Percentiles rank a stretch among this genome's conserved stretches.
These are phyloP conservation scores for Beta macrorhiza DNA, from an alignment of 179 eudicot species.

Conservation along the genomic window DNA sequence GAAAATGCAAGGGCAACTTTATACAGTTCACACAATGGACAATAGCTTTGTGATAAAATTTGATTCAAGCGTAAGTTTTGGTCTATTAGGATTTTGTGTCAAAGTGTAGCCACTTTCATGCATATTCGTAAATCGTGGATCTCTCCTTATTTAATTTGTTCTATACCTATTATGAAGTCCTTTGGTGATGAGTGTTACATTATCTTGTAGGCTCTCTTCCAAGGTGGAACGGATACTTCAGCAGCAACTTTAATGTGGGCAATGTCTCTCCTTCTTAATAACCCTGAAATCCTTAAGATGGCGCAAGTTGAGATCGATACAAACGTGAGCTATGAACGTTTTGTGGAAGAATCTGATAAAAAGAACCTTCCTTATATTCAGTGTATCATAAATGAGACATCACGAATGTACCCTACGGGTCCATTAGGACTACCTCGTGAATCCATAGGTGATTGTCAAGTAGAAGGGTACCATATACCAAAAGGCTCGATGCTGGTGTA, in stretches of 20 bases:
- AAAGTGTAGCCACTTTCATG: too few relatives aligned
- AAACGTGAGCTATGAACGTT: slow-evolving; percentile 11
- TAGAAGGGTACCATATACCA: slow-evolving; percentile 18
- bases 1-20: too few relatives aligned
- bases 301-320: slow-evolving; percentile 25
- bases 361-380: slow-evolving; percentile 26
- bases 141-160: too few relatives aligned
- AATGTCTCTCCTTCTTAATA: slow-evolving; percentile 24
- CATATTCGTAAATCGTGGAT: too few relatives aligned
- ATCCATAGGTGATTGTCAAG: slow-evolving; percentile 10
- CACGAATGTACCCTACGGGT: slow-evolving; percentile 29
- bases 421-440: slow-evolving; percentile 25
- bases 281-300: slow-evolving; percentile 25
- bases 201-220: slow-evolving; percentile 16
- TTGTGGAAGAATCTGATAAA: slow-evolving; percentile 23
- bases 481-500: slow-evolving; percentile 25
- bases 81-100: too few relatives aligned
- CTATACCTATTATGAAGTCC: too few relatives aligned
- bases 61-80: too few relatives aligned
- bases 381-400: slow-evolving; percentile 28
- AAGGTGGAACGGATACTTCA: slow-evolving; percentile 29
- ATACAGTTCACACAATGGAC: too few relatives aligned
- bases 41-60: too few relatives aligned
- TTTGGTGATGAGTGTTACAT: not conserved
- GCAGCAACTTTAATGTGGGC: slow-evolving; percentile 27